Percentiles rank a stretch among this genome's conserved stretches.
Evolutionary conservation across 2,329 filamentous ascomycete genomes (phyloP).

Genomic region (Calcarisporium arbuscula): DNA sequence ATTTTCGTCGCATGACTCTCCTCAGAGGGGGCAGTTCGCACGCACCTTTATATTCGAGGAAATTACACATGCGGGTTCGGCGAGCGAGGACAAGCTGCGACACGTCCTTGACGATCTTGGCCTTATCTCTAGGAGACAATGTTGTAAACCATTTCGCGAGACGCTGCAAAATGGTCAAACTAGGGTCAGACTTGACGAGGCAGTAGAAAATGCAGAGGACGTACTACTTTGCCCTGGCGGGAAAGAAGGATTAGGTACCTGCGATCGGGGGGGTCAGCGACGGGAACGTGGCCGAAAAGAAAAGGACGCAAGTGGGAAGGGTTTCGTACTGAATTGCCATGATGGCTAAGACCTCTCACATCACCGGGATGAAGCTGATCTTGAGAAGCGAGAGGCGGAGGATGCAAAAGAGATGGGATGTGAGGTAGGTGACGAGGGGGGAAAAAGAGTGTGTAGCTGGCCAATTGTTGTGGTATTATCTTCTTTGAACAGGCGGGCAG

Average conservation of each 20-base stretch:
- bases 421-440: background rate
- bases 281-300: constrained; percentile 12
- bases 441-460: constrained; percentile 2
- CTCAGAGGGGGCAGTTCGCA: background rate
- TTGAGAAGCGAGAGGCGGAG: constrained; percentile 6
- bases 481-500: too few relatives aligned
- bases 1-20: background rate
- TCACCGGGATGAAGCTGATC: constrained; percentile 12
- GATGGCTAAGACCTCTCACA: constrained; percentile 16
- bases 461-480: too few relatives aligned
- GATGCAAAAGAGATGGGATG: constrained; percentile 1
- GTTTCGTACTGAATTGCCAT: constrained; percentile 40
- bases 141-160: constrained; percentile 99
- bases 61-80: constrained; percentile 99
- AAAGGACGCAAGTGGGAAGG: constrained; percentile 7
- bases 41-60: constrained; percentile 96
- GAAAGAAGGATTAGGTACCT: constrained; percentile 98
- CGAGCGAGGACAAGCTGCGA: constrained; percentile 93
- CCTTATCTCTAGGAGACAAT: constrained; percentile 94
- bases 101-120: constrained; percentile 99
- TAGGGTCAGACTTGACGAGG: constrained; percentile 10
- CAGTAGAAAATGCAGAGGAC: too few relatives aligned
- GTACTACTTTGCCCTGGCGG: constrained; percentile 97
- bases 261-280: constrained; percentile 12
- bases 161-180: constrained; percentile 63